Conservation (phyloP, 805 yeast species). For the Candida hispaniensis region DNA sequence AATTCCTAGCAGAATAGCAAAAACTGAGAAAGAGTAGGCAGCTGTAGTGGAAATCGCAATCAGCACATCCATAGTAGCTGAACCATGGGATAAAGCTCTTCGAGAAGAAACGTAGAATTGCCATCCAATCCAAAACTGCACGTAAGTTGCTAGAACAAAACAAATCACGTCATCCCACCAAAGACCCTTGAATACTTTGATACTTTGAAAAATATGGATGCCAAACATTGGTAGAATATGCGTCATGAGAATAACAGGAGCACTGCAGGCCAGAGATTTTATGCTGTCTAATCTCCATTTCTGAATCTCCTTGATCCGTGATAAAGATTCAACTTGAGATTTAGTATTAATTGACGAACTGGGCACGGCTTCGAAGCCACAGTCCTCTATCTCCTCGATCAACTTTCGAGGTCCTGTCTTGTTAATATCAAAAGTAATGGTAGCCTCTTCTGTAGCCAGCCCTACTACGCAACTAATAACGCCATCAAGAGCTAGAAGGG, state of each 20-base stretch:
- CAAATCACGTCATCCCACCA: slow-evolving; percentile 54
- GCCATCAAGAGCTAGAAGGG: slow-evolving; percentile 38
- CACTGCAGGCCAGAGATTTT: slow-evolving; percentile 37
- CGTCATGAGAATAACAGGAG: slow-evolving; percentile 41
- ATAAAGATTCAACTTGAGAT: slow-evolving; percentile 57
- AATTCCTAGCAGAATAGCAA: slow-evolving; percentile 42
- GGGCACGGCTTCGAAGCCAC: slow-evolving; percentile 45
- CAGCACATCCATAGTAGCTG: slow-evolving; percentile 88
- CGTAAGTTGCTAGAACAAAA: slow-evolving; percentile 44
- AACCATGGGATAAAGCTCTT: slow-evolving; percentile 52
- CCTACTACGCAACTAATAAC: slow-evolving; percentile 41
- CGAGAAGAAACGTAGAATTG: slow-evolving; percentile 56
- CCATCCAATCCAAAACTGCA: slow-evolving; percentile 59
- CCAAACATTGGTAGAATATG: slow-evolving; percentile 32
- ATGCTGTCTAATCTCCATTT: slow-evolving; percentile 56
- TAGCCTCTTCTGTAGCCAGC: slow-evolving; percentile 44
- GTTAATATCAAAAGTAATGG: slow-evolving; percentile 41
- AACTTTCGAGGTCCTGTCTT: slow-evolving; percentile 51
- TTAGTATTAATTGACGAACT: slow-evolving; percentile 42
- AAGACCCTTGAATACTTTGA: slow-evolving; percentile 36
- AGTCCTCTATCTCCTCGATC: slow-evolving; percentile 40
- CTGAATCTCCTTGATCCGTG: slow-evolving; percentile 58
- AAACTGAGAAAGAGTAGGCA: slow-evolving; percentile 63
- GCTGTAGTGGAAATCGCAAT: slow-evolving; percentile 73
- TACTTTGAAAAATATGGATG: slow-evolving; percentile 31